Base-by-base conservation (phyloP, 2,329 filamentous ascomycete genomes). In the Cercospora sp. region DNA sequence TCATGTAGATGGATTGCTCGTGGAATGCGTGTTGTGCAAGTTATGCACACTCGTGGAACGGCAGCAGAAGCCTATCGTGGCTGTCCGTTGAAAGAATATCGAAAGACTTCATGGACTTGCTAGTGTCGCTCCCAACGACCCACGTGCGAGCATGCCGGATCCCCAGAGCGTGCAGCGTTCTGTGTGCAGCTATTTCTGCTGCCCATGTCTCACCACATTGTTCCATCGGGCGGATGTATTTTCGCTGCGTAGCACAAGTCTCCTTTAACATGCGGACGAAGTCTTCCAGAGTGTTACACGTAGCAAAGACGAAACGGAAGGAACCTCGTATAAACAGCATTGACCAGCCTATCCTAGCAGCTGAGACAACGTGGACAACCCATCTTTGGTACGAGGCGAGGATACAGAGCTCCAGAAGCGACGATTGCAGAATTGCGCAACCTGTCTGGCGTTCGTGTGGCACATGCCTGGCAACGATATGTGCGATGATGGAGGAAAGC, bases 371-470 rank as follows among this genome's bases (percentile, higher is more conserved):
- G 26, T 58, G 16, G 55, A 10, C 9, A 13, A 16, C 23, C 28
- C 53, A 57, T 23, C 53, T 57, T 59, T 36, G 28, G 55, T 31
- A 59, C 55, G 55, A 33, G 55, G 55, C 55, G 55, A 59, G 55
- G 9, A 36, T 20, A 8, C 26, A 20, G 18, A 5, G 55, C 31
- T 59, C 48, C 48, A 55, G 48, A 55, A 55, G 48, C 48, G 55
- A 59, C 31, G 28, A 28, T 26, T 36, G 55, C 55, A 59, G 28
- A 28, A 58, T 31, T 31, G 55, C 18, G 55, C 28, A 33, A 33
- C 26, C n/a, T 59, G 55, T 58, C 28, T 33, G 55, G 26, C 26
- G 28, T 8, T 3, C 55, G 28, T 33, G 16, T 58, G 13, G 13
- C 26, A 31, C 31, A 36, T 7, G 30, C 8, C 16, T 23, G 55